Percentiles rank a stretch among this genome's conserved stretches.
Evolutionary conservation across 495 filamentous ascomycete genomes (phyloP).

Genomic region (Astrothelium macrocarpum): DNA sequence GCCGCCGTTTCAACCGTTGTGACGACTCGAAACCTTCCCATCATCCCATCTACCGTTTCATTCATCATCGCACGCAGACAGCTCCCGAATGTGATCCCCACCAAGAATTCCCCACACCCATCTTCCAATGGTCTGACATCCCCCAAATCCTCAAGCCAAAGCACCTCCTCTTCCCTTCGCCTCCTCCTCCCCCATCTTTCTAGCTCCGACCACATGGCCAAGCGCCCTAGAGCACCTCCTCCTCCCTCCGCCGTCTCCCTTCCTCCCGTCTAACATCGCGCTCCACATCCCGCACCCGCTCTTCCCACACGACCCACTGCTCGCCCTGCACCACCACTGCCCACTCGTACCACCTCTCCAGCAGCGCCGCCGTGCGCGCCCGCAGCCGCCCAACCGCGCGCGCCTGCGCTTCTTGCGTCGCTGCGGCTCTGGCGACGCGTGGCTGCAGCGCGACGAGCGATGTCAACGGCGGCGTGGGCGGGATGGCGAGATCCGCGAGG

Average conservation of each 20-base stretch:
- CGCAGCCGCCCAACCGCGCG: conserved; percentile 61
- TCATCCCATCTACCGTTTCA: too few species aligned
- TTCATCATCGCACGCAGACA: too few species aligned
- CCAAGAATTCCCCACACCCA: too few species aligned
- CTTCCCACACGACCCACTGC: conserved; percentile 67
- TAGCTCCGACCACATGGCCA: too few species aligned
- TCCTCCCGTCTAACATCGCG: conserved; percentile 52
- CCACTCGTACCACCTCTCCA: conserved; percentile 74
- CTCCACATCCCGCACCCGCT: conserved; percentile 57
- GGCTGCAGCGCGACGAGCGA: conserved; percentile 58
- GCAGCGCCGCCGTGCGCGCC: conserved; percentile 56
- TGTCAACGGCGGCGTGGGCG: conserved; percentile 40
- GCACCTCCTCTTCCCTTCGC: conserved; percentile 24
- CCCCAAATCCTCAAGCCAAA: conserved; percentile 10
- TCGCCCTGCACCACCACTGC: conserved; percentile 58
- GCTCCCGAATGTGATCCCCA: too few species aligned
- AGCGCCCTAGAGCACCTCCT: conserved; percentile 16
- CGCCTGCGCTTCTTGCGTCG: conserved; percentile 60
- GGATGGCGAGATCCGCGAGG: conserved; percentile 66
- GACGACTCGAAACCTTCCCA: too few species aligned
- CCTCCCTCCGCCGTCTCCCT: conserved; percentile 28
- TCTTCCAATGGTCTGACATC: background rate
- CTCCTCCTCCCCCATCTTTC: conserved; percentile 42
- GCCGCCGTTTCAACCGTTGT: background rate
- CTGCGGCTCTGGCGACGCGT: conserved; percentile 56